These are phyloP conservation scores for Skeletonema tropicum DNA, from an alignment of 108 stramenopile species.

Conservation along the genomic window DNA sequence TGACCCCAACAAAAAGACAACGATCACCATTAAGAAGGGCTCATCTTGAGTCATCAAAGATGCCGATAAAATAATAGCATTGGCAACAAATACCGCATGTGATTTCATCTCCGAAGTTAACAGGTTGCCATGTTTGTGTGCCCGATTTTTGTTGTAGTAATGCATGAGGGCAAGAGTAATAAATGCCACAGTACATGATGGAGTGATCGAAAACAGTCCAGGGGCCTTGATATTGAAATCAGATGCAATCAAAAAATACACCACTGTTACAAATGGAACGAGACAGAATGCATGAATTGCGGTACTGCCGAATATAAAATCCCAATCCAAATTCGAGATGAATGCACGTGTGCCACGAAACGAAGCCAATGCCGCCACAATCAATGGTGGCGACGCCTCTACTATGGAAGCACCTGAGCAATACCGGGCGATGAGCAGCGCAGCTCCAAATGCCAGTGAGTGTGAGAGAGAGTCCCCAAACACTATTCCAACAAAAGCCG, in stretches of 20 bases:
- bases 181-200: conserved; percentile 14
- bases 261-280: conserved; percentile 8
- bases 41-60: background rate
- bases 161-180: conserved; percentile 22
- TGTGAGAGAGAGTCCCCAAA: conserved; percentile 40
- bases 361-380: conserved; percentile 19
- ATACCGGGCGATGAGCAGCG: conserved; percentile 20
- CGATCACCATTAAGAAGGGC: background rate
- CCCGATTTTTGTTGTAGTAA: conserved; percentile 27
- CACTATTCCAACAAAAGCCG: conserved; percentile 32
- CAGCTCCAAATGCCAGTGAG: conserved; percentile 29
- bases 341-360: background rate
- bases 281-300: conserved; percentile 12
- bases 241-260: conserved; percentile 6
- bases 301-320: background rate
- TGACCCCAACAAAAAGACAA: conserved; percentile 29
- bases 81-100: conserved; percentile 19
- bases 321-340: conserved; percentile 4
- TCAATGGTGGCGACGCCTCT: conserved; percentile 26
- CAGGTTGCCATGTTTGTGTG: conserved; percentile 41
- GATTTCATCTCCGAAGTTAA: conserved; percentile 39
- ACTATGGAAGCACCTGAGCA: background rate
- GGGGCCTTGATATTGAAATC: background rate
- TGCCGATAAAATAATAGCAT: conserved; percentile 22
- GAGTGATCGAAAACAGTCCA: conserved; percentile 5